Evolutionary conservation across 768 basidiomycete genomes (phyloP), one percentile per base, ranked within the genome.

Genomic region (Boletus sp.): DNA sequence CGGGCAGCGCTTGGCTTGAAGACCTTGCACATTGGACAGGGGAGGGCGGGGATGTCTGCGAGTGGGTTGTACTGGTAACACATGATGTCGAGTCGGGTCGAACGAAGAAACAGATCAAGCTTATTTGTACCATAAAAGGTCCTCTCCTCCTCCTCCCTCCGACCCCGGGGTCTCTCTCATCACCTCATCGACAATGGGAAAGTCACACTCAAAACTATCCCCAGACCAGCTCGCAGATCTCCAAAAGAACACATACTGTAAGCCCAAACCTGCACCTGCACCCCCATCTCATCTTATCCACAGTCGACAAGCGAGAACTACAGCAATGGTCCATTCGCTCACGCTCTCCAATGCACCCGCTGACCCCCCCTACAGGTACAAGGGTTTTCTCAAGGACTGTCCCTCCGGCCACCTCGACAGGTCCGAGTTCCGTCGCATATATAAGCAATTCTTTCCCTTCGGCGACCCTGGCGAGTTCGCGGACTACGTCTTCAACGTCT

Each of bases 381-480:
- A 98, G 76, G 97, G 97, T 46, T 99, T 98, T 78, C 85, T 96
- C 70, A 97, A 94, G 75, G 97, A 99, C 75, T 99, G 97, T 71
- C 97, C 97, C 1, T 90, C 93, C 5, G 97, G 97, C 41, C 91
- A 94, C 63, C 85, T 99, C 67, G 91, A 98, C 83, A 97, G 93
- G 80, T 79, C 84, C 54, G 95, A 95, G 72, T 99, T 99, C 77
- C 83, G 89, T 67, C 87, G 89, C 73, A 99, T 99, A 80, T 99
- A 98, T 83, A 94, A 94, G 71, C 97, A 98, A 74, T 99, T 99
- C 89, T 99, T 99, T 81, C 97, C 97, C 28, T 99, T 99, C 68
- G 97, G 97, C 60, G 96, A 99, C 73, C 96, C 97, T 8, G 85
- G 79, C 57, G 90, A 96, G 71, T 99, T 99, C 69, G 94, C 97